These are phyloP conservation scores for Rhizopogon vesiculosus DNA, from an alignment of 768 basidiomycete species.

Conservation along the genomic window DNA sequence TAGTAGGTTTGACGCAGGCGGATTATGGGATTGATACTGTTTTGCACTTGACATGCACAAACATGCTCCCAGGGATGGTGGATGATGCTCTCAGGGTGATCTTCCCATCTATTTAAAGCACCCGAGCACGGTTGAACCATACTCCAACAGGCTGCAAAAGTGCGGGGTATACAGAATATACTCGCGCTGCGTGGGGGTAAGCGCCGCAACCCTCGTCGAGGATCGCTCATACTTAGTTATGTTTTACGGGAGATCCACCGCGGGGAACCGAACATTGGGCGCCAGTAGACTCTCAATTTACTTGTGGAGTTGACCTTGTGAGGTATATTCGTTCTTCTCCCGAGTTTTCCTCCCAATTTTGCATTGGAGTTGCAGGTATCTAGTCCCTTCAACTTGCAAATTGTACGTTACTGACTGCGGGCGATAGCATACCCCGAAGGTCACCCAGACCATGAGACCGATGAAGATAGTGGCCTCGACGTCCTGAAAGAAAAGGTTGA, in stretches of 20 bases:
- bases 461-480: constrained; percentile 60
- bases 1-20: constrained; percentile 72
- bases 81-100: constrained; percentile 80
- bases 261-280: constrained; percentile 93
- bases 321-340: constrained; percentile 75
- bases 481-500: constrained; percentile 84
- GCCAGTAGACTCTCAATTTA: constrained; percentile 77
- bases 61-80: constrained; percentile 87
- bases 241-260: constrained; percentile 66
- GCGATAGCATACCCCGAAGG: constrained; percentile 85
- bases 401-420: neutral
- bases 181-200: constrained; percentile 89
- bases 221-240: neutral
- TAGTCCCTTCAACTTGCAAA: neutral
- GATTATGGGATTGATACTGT: constrained; percentile 81
- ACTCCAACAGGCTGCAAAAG: constrained; percentile 63
- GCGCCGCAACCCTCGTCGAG: constrained; percentile 11
- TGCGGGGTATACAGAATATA: constrained; percentile 80
- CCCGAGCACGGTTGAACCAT: constrained; percentile 7
- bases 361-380: constrained; percentile 90
- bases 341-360: constrained; percentile 81
- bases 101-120: neutral
- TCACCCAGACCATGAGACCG: constrained; percentile 56
- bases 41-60: constrained; percentile 95
- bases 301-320: constrained; percentile 86